A percentile compares a stretch with the other conserved stretches of the same genome.
phyloP scores from a whole-genome alignment of 2,329 filamentous ascomycete genomes.

The Lachnellula cervina region DNA sequence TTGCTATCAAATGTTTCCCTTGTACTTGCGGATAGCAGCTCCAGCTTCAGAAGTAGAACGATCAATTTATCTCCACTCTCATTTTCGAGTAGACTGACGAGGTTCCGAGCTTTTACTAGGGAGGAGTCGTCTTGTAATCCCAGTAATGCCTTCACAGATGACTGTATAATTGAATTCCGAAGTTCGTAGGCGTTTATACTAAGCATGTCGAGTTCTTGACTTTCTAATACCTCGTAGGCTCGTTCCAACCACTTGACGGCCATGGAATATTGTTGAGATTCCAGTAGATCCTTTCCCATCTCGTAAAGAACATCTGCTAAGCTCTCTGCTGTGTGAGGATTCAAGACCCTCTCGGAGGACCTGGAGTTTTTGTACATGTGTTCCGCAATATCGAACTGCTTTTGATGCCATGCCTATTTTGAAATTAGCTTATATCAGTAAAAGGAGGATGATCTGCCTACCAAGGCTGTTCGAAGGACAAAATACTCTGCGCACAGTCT shows the following conservation, averaged over 20 bases:
- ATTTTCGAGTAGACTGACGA: constrained; percentile 57
- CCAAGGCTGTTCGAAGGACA: constrained; percentile 46
- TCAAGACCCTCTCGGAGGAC: constrained; percentile 36
- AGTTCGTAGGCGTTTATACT: constrained; percentile 60
- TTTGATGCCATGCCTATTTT: constrained; percentile 68
- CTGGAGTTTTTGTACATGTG: constrained; percentile 64
- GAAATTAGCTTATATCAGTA: constrained; percentile 20
- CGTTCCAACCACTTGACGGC: constrained; percentile 71
- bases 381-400: constrained; percentile 69
- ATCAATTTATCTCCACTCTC: constrained; percentile 60
- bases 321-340: constrained; percentile 50
- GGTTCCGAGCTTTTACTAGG: constrained; percentile 47
- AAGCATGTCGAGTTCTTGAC: constrained; percentile 49
- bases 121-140: constrained; percentile 41
- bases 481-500: constrained; percentile 30
- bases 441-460: constrained; percentile 31
- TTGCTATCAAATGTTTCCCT: constrained; percentile 44
- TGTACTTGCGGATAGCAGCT: constrained; percentile 51
- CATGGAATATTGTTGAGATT: constrained; percentile 45
- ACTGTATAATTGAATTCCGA: constrained; percentile 61
- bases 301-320: constrained; percentile 66
- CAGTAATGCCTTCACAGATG: constrained; percentile 52
- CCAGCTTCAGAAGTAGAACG: constrained; percentile 63
- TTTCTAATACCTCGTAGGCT: constrained; percentile 54
- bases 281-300: constrained; percentile 59